Evolutionary conservation across 768 basidiomycete genomes (phyloP).

Genomic region (Suillus clintonianus): DNA sequence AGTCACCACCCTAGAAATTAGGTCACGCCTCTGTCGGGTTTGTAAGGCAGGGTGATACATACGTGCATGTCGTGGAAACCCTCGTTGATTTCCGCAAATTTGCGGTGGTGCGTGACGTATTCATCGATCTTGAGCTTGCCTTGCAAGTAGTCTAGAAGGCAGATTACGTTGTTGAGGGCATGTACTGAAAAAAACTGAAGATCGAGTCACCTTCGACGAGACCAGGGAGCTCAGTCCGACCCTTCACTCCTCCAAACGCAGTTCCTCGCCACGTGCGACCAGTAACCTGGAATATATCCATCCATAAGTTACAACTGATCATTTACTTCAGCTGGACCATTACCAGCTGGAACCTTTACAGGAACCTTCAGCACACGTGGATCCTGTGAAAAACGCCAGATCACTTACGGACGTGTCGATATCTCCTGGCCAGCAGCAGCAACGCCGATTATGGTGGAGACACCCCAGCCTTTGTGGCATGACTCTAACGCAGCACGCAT

Average conservation of each 20-base stretch:
- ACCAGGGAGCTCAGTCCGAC: constrained; percentile 91
- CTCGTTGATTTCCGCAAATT: constrained; percentile 73
- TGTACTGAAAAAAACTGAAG: background rate
- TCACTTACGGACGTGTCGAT: constrained; percentile 76
- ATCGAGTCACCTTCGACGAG: constrained; percentile 75
- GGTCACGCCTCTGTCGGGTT: background rate
- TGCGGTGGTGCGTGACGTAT: constrained; percentile 88
- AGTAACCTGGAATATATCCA: constrained; percentile 55
- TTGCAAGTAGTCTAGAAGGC: constrained; percentile 67
- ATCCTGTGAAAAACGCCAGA: constrained; percentile 1
- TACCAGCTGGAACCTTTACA: constrained; percentile 52
- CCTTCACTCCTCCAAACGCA: constrained; percentile 98
- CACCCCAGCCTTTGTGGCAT: constrained; percentile 99
- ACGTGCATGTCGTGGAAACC: constrained; percentile 98
- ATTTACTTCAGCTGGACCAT: background rate
- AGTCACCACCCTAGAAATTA: constrained; percentile 65
- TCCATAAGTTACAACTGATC: background rate
- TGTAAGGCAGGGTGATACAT: constrained; percentile 35
- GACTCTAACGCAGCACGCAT: constrained; percentile 96
- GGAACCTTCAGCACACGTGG: constrained; percentile 15
- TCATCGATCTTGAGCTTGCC: constrained; percentile 91
- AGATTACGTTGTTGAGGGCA: background rate
- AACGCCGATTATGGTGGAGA: constrained; percentile 94
- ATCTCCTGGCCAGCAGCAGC: constrained; percentile 97
- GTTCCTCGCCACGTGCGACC: constrained; percentile 93